These are phyloP conservation scores for Tolypocladium nubicola DNA, from an alignment of 2,329 filamentous ascomycete species.

Conservation along the genomic window DNA sequence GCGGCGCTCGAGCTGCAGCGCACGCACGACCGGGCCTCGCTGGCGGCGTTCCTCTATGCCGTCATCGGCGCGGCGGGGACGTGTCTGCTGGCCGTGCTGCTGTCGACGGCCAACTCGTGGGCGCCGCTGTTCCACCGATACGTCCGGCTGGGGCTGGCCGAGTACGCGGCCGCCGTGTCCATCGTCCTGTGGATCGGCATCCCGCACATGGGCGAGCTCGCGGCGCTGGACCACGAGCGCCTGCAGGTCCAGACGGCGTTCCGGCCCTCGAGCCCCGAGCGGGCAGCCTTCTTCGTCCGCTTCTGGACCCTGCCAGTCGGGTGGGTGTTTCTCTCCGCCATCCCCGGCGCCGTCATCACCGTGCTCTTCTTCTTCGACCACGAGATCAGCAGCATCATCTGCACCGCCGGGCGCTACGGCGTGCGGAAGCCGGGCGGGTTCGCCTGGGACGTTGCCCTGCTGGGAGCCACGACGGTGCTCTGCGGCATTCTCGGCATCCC, in stretches of 20 bases:
- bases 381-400: conserved; percentile 59
- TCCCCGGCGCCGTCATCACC: conserved; percentile 54
- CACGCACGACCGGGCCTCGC: conserved; percentile 42
- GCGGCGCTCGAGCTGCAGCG: conserved; percentile 53
- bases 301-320: conserved; percentile 50
- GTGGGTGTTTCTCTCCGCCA: conserved; percentile 52
- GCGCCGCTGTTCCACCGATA: conserved; percentile 50
- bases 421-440: conserved; percentile 51
- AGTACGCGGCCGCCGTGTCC: conserved; percentile 56
- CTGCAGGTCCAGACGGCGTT: conserved; percentile 46
- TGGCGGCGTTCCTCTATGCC: conserved; percentile 55
- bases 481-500: conserved; percentile 58
- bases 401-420: conserved; percentile 45
- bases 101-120: conserved; percentile 53
- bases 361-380: conserved; percentile 62
- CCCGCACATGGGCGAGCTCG: conserved; percentile 50
- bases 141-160: conserved; percentile 47
- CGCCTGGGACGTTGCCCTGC: conserved; percentile 52
- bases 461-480: conserved; percentile 51
- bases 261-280: conserved; percentile 43
- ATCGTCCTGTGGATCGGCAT: conserved; percentile 56
- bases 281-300: conserved; percentile 46
- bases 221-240: conserved; percentile 44
- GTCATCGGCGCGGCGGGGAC: conserved; percentile 54
- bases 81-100: conserved; percentile 48